Evolutionary conservation across 1,284 basidiomycete species (phyloP), one percentile per base, ranked within the genome.

Genomic region (Ustilago hordei): DNA sequence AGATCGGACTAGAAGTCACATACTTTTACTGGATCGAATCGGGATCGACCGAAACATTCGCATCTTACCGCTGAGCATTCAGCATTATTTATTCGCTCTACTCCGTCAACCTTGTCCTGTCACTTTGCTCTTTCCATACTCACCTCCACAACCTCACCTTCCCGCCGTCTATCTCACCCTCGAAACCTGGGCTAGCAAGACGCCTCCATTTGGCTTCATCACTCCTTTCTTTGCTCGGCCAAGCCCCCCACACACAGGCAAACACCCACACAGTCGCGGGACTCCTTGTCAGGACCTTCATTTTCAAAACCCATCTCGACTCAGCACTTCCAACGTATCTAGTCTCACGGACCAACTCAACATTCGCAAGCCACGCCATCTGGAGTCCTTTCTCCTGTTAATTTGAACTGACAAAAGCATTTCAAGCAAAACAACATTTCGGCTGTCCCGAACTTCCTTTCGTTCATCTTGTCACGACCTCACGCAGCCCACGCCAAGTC

Each of bases 221-320:
- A 28, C 32, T 3, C 8, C 19, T 12, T 39, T 35, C 12, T 35
- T 32, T 28, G 39, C 39, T 41, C 13, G 13, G 39, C 45, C 8
- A 19, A 31, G 23, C 19, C 11, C 34, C 47, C 47, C 57, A 48
- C 45, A 28, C 32, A 38, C 28, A 50, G 31, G 48, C 6, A 38
- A 41, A 38, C 39, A 38, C 58, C 47, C 48, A 48, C 34, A 38
- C 58, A 38, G 28, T 41, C 4, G 12, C 23, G 58, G 47, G 35
- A 50, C 15, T 23, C 58, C 58, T 28, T 19, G 15, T 17, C 53
- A n/a, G 48, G 47, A 52, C 35, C 48, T 38, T 52, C 47, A 41
- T 60, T 28, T 28, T 28, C 23, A 47, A 59, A 36, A 59, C 47
- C 45, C 57, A n/a, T n/a, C 58, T 52, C 58, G 32, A 34, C 28